Base-by-base conservation (phyloP, 371 early-diverging fungal genomes). In the Rhizopus delemar region DNA sequence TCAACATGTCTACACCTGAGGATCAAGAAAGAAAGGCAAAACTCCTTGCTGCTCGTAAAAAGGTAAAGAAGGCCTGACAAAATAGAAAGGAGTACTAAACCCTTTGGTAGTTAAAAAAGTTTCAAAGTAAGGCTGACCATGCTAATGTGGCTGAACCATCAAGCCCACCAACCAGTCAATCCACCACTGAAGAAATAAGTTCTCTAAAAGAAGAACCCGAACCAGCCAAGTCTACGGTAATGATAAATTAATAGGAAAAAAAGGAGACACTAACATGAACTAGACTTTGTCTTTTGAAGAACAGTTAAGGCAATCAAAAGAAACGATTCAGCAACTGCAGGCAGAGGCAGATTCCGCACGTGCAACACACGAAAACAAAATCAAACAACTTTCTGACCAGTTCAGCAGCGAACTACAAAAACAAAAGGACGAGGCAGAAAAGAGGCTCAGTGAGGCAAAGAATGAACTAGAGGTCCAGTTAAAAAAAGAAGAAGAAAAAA, bases 21-120 rank as follows among this genome's bases (percentile, higher is more conserved):
- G 62, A 65, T 11, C 53, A 69, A 53, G 70, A 70, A 22, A 57
- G 74, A 58, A 70, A 70, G 45, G 74, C 74, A 22, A 73, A 73
- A 22, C 53, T 73, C 13, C 52, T 70, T 6, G 74, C 74, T 22
- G 74, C 74, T 29, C 58, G 65, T 38, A 73, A 70, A 58, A 73
- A 65, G 62, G 74, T 70, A 64, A 43, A 45, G 3, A 33, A 38
- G 5, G 22, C 13, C 16, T 12, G 12, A 9, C 39, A 2, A 39
- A 51, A 33, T 53, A 13, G 15, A 35, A 15, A 35, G 45, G 16
- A 8, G 12, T 32, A 15, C 2, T 28, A 16, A 34, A 9, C 8
- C 28, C 46, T 13, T 31, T 29, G 46, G 22, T 55, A 72, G 73
- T 55, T 72, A 22, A 72, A 69, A 39, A 72, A 72, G 38, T 72